Conservation (phyloP, 208 protist genomes). For the Acanthamoeba sp. region DNA sequence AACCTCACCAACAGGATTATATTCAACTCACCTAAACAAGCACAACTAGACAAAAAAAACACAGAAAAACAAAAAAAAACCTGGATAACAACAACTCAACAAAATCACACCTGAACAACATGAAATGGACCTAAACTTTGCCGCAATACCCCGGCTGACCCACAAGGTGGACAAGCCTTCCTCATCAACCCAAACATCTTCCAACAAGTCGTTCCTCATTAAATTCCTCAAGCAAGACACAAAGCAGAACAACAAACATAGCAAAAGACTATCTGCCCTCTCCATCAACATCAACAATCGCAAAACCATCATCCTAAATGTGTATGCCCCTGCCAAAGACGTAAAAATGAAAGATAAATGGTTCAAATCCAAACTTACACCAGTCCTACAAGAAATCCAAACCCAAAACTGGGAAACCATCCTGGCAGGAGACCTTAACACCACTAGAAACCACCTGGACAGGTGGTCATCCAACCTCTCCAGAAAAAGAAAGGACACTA, state of each 20-base stretch:
- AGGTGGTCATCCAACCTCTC: neutral
- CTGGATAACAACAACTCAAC: neutral
- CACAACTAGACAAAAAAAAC: neutral
- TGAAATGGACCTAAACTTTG: neutral
- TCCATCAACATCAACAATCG: neutral
- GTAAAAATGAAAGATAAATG: neutral
- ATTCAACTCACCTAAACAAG: neutral
- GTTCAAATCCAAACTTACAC: neutral
- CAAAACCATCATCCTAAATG: neutral
- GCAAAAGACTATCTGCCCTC: neutral
- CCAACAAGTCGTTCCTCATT: neutral
- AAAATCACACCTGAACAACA: neutral
- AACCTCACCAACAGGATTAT: neutral
- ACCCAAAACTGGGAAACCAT: neutral
- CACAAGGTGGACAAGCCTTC: neutral
- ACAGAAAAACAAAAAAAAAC: neutral
- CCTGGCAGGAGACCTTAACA: neutral
- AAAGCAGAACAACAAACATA: neutral
- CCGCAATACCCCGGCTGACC: neutral
- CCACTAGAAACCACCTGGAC: neutral
- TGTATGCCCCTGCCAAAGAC: neutral
- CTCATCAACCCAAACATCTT: neutral
- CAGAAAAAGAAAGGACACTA: neutral
- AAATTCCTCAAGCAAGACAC: no score
- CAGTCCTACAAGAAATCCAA: neutral